phyloP scores from a whole-genome alignment of 345 rosid species.

The Hibiscus syriacus region DNA sequence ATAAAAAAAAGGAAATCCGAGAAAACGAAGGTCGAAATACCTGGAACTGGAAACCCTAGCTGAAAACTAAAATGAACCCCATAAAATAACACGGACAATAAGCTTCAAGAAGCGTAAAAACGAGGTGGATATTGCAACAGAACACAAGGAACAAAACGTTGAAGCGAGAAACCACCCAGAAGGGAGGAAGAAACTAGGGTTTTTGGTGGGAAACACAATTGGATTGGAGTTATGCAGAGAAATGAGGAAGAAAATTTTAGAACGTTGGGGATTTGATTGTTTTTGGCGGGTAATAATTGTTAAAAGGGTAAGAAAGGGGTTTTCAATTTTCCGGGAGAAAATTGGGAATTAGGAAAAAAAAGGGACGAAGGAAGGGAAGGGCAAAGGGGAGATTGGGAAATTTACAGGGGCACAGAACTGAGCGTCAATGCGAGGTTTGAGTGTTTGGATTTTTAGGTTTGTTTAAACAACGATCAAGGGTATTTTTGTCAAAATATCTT shows the following conservation, averaged over 20 bases:
- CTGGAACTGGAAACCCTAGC: constrained; percentile 11
- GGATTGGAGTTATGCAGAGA: background rate
- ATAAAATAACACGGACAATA: background rate
- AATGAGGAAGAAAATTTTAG: constrained; percentile 9
- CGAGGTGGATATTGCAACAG: constrained; percentile 12
- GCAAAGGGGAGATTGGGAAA: constrained; percentile 27
- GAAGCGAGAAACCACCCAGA: background rate
- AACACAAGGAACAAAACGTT: background rate
- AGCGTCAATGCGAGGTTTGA: constrained; percentile 18
- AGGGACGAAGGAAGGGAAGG: constrained; percentile 2
- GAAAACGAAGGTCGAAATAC: constrained; percentile 5
- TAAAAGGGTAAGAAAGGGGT: constrained; percentile 32
- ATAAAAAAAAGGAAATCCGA: background rate
- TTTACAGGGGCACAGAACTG: constrained; percentile 55
- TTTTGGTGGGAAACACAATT: background rate
- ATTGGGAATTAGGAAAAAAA: constrained; percentile 20
- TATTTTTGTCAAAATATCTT: constrained; percentile 30
- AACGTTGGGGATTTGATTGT: background rate
- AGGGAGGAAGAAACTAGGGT: constrained; percentile 17
- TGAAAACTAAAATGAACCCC: background rate
- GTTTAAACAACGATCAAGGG: constrained; percentile 18
- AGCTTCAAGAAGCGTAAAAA: constrained; percentile 1
- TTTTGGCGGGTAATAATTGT: constrained; percentile 4
- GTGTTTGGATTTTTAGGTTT: constrained; percentile 12
- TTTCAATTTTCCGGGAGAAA: constrained; percentile 22